Base-by-base conservation (phyloP, 257 asterid species). In the Plantago elongata region DNA sequence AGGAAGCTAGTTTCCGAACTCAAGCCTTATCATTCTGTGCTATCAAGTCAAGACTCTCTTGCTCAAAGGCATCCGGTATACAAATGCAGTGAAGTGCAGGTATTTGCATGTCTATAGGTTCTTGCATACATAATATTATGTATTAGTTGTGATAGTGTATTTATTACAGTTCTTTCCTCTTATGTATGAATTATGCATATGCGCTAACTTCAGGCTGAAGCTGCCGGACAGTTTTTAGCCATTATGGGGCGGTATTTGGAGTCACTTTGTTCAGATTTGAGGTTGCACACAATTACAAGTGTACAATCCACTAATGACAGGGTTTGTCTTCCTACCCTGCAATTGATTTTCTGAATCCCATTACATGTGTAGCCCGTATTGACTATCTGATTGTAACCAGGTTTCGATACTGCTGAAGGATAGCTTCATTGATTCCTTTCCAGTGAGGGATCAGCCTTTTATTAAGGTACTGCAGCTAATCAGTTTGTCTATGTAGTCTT, bases 81-180 rank as follows among this genome's bases (percentile, higher is more conserved):
- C 57, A 85, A 79, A 77, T 90, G 94, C 84, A 86, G 61, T n/a
- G 95, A 81, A 73, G 74, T 65, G 67, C 96, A 88, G 96, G 98
- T 90, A 69, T 59, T 45, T 54, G 17, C 37, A 42, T 13, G 54
- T 9, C 54, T 48, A 27, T 9, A 40, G 34, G 38, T 38, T 43
- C 60, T 46, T 34, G 18, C 8, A 22, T 7, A 34, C 40, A 34
- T 34, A 17, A 60, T 45, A 9, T 45, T 38, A 45, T 45, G 11
- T 45, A 45, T 16, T 60, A 16, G 3, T 11, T 45, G 45, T 44
- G 14, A 61, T 59, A 15, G 9, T 45, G 59, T 55, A 62, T 43
- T 22, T n/a, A 9, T 30, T 22, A 1, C 27, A 7, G 40, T 34
- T 1, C 40, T 34, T 34, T 52, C 15, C 49, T 51, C 38, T n/a